Percentiles rank a stretch among this genome's conserved stretches.
These are phyloP conservation scores for Fusarium sp. DNA, from an alignment of 2,329 filamentous ascomycete genomes.

Conservation along the genomic window DNA sequence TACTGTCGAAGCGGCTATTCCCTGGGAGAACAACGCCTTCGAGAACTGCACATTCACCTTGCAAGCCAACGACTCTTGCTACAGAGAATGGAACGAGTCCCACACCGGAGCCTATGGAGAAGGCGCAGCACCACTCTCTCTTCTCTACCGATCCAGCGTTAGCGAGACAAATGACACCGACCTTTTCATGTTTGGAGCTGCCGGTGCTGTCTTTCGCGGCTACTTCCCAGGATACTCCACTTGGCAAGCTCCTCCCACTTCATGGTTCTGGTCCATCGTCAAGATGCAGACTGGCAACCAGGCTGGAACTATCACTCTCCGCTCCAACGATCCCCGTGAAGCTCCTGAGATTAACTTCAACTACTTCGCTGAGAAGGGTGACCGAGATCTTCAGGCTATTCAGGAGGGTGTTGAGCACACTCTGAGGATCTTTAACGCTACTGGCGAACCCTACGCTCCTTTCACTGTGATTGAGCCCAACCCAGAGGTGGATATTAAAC, in stretches of 20 bases:
- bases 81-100: constrained; percentile 50
- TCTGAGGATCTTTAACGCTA: constrained; percentile 48
- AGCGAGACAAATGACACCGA: constrained; percentile 50
- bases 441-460: constrained; percentile 45
- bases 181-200: constrained; percentile 52
- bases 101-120: constrained; percentile 46
- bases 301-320: constrained; percentile 73
- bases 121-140: constrained; percentile 43
- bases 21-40: constrained; percentile 38
- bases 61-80: constrained; percentile 52
- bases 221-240: constrained; percentile 50
- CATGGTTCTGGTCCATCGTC: constrained; percentile 53
- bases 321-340: constrained; percentile 73
- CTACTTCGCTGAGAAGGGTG: constrained; percentile 62
- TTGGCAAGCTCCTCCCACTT: constrained; percentile 52
- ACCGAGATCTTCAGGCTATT: constrained; percentile 22
- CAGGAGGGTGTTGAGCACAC: constrained; percentile 40
- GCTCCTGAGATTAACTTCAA: constrained; percentile 74
- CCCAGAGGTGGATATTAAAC: constrained; percentile 62
- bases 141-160: constrained; percentile 51
- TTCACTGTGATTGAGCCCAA: constrained; percentile 44
- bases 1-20: constrained; percentile 34
- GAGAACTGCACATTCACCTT: constrained; percentile 27
- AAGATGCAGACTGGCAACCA: constrained; percentile 75
- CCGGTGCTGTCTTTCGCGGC: constrained; percentile 48